phyloP scores from a whole-genome alignment of 352 stramenopile species.

The Discostella stelligera region DNA sequence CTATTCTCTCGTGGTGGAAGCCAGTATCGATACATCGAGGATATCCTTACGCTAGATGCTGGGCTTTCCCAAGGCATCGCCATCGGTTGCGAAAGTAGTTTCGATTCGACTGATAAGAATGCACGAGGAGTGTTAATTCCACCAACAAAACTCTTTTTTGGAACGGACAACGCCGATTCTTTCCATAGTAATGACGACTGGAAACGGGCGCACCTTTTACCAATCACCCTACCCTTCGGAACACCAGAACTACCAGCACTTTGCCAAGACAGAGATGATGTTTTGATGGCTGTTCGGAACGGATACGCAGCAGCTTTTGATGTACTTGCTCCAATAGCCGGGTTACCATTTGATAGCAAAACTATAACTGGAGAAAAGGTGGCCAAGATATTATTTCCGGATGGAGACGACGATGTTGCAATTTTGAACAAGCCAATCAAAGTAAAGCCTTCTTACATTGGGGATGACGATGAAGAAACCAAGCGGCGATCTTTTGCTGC shows the following conservation, averaged over 20 bases:
- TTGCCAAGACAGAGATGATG: slow-evolving; percentile 65
- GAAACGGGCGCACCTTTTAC: slow-evolving; percentile 68
- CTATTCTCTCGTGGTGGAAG: slow-evolving; percentile 70
- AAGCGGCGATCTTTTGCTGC: slow-evolving; percentile 46
- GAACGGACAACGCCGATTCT: slow-evolving; percentile 22
- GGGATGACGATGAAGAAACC: slow-evolving; percentile 28
- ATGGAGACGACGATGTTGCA: slow-evolving; percentile 41
- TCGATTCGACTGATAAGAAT: neutral
- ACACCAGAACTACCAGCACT: slow-evolving; percentile 59
- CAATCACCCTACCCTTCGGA: slow-evolving; percentile 55
- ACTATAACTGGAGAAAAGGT: slow-evolving; percentile 43
- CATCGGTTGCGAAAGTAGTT: slow-evolving; percentile 20
- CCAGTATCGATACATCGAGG: slow-evolving; percentile 77
- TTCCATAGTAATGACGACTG: slow-evolving; percentile 32
- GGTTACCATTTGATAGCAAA: slow-evolving; percentile 42
- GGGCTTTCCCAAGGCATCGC: slow-evolving; percentile 38
- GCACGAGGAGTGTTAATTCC: slow-evolving; percentile 54
- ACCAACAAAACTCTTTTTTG: slow-evolving; percentile 65
- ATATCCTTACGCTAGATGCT: slow-evolving; percentile 70
- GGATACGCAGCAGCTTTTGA: slow-evolving; percentile 75
- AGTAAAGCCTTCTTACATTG: slow-evolving; percentile 50
- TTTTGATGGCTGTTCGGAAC: slow-evolving; percentile 59
- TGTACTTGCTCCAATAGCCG: slow-evolving; percentile 55
- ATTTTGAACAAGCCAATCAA: slow-evolving; percentile 49
- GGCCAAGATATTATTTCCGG: slow-evolving; percentile 44